These are phyloP conservation scores for Alternaria alternata DNA, from an alignment of 2,329 filamentous ascomycete genomes.

Conservation along the genomic window DNA sequence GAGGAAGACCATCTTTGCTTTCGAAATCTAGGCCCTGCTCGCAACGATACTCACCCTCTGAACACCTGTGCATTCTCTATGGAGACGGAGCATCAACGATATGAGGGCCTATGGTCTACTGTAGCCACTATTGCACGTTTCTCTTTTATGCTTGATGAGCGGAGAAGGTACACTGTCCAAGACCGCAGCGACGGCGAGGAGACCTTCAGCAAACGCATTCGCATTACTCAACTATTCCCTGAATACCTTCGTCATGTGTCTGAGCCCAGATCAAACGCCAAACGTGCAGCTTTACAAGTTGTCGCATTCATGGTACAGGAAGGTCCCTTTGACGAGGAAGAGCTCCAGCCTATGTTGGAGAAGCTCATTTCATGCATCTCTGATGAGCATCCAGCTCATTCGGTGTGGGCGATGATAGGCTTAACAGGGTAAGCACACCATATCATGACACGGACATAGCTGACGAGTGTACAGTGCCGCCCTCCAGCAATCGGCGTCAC, in stretches of 20 bases:
- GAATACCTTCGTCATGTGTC: slow-evolving; percentile 52
- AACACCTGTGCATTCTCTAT: slow-evolving; percentile 42
- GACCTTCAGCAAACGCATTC: slow-evolving; percentile 47
- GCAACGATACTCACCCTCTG: slow-evolving; percentile 33
- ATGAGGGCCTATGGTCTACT: slow-evolving; percentile 48
- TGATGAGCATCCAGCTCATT: slow-evolving; percentile 69
- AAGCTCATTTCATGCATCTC: slow-evolving; percentile 67
- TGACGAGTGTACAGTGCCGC: slow-evolving; percentile 34
- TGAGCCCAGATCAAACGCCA: slow-evolving; percentile 47
- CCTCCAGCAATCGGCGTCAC: slow-evolving; percentile 37
- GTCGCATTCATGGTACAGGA: slow-evolving; percentile 59
- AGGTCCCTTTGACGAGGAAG: slow-evolving; percentile 55
- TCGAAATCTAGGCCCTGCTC: slow-evolving; percentile 53
- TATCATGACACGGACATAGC: neutral
- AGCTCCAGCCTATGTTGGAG: slow-evolving; percentile 64
- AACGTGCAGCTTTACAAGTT: slow-evolving; percentile 63
- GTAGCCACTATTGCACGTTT: slow-evolving; percentile 52
- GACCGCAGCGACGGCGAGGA: slow-evolving; percentile 33
- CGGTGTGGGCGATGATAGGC: slow-evolving; percentile 86
- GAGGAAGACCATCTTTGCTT: slow-evolving; percentile 76
- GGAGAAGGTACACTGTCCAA: slow-evolving; percentile 25
- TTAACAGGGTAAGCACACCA: slow-evolving; percentile 71
- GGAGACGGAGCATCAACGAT: slow-evolving; percentile 43
- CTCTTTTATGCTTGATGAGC: slow-evolving; percentile 45
- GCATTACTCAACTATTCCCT: slow-evolving; percentile 49